Evolutionary conservation across 2,329 filamentous ascomycete genomes (phyloP), one percentile per base, ranked within the genome.

Genomic region (Colletotrichum sp.): DNA sequence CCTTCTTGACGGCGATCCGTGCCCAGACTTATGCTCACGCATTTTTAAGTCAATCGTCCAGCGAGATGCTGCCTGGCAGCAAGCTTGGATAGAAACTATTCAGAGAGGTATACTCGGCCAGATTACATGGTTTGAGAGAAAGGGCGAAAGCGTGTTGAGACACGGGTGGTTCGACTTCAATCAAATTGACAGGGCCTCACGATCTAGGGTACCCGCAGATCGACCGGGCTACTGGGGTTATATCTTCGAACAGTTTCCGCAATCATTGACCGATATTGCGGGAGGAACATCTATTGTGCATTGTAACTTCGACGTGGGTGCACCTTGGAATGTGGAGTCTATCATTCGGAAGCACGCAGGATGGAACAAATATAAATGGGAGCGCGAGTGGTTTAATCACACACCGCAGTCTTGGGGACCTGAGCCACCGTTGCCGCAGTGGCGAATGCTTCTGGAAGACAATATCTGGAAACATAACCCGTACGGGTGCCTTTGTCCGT

Each of bases 381-480:
- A 21, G 13, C n/a, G 43, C 18, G 43, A 52, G n/a, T 52, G 43
- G 43, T 52, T 52, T 6, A 21, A 52, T 8, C 43, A 52, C n/a
- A 52, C n/a, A 13, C 43, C 43, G 4, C 43, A 21, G 43, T 52
- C 6, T 21, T 24, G 43, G 43, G 43, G 12, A 21, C 10, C 43
- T 13, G n/a, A 21, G 43, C 43, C 43, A 0, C 43, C n/a, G 43
- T 24, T 52, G 0, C 43, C 43, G 43, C n/a, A 48, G 10, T 48
- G n/a, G 43, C 18, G 43, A n/a, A 48, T 48, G 43, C 43, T 52
- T 52, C n/a, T 24, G 0, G 43, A 52, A 24, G 43, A 52, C n/a
- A 52, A 52, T 13, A 0, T 21, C 15, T 38, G 36, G 36, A 0
- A 38, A 38, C 36, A 0, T 38, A 0, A 38, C 0, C 36, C 36